Evolutionary conservation across 2,329 filamentous ascomycete genomes (phyloP), one percentile per base, ranked within the genome.

Genomic region (Zasmidium citrigriseum): DNA sequence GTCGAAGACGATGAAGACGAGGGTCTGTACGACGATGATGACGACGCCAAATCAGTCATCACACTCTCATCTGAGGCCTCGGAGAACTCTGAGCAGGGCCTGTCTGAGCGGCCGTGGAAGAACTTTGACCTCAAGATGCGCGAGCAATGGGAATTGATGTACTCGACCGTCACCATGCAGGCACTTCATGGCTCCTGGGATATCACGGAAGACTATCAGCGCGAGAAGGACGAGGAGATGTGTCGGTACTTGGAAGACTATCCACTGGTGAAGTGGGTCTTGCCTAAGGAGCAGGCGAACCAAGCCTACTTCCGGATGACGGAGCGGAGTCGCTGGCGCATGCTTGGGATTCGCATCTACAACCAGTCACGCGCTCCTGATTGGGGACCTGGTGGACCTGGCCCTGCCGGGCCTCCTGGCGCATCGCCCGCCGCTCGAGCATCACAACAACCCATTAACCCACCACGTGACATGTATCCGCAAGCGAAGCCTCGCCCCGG

Each of bases 201-300:
- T 12, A 34, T 57, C 22, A 71, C 70, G 4, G 70, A 72, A 51
- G 60, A 63, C 20, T 70, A 70, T 52, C 67, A 70, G 55, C 55
- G 52, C 12, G 52, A 65, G 27, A 65, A 69, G 41, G 69, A 70
- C 57, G 50, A 58, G n/a, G 66, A 69, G 50, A 69, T 70, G 63
- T 51, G 67, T 20, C 55, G 57, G 16, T 73, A 73, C 58, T 29
- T 72, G 34, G 51, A 68, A 18, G 64, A 70, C 23, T 69, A 55
- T 46, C 66, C 67, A 11, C 51, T 70, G 11, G n/a, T 52, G n/a
- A 46, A 60, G 14, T 73, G 70, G 70, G 52, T 70, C 24, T 67
- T 70, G 24, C 57, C 64, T 12, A 54, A 55, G 23, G 56, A 63
- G 16, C 53, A 62, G 10, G 69, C 70, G 3, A 49, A 55, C 21